Base-by-base conservation (phyloP, 306 rosid genomes). In the Inga oerstediana region DNA sequence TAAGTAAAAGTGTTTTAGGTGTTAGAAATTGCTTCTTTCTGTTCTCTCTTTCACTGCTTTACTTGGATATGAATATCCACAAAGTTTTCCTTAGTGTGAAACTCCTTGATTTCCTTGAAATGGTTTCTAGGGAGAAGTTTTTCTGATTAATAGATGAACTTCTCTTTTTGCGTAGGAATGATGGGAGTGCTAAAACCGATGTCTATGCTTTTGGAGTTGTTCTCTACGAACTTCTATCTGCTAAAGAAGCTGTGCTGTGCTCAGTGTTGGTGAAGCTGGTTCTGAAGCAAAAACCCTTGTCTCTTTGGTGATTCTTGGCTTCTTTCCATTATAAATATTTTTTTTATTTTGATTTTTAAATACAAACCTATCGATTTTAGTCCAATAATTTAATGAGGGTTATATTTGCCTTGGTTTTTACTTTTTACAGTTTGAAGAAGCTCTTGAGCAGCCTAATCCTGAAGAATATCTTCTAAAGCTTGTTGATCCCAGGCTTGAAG, bases 401-500 rank as follows among this genome's bases (percentile, higher is more conserved):
- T 75, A 71, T 39, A 10, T 71, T 71, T 71, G 13, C 43, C 27
- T 15, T 74, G 54, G 43, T 46, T 74, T 4, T n/a, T n/a, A n/a
- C n/a, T n/a, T n/a, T n/a, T 4, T 52, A 24, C 91, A 91, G 95
- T 89, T 91, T 82, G 90, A 91, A 27, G 89, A 81, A 54, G 87
- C 84, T 30, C 87, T 91, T 44, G 75, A 81, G 74, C 79, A 86
- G 54, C 86, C 90, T 2, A 84, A 86, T 51, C 86, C 88, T 19
- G 56, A 56, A 72, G 90, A 89, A 43, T 80, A 70, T 41, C 91
- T 91, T 32, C 75, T 72, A 16, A 83, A 82, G 72, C 71, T 91
- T 65, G 82, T 89, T 45, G 95, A 91, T 77, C 83, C 88, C 32
- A 83, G 88, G 79, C 92, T 68, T 37, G 73, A 12, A 35, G 73